These are phyloP conservation scores for Flaveria ramosissima DNA, from an alignment of 129 eudicot genomes.

Conservation along the genomic window DNA sequence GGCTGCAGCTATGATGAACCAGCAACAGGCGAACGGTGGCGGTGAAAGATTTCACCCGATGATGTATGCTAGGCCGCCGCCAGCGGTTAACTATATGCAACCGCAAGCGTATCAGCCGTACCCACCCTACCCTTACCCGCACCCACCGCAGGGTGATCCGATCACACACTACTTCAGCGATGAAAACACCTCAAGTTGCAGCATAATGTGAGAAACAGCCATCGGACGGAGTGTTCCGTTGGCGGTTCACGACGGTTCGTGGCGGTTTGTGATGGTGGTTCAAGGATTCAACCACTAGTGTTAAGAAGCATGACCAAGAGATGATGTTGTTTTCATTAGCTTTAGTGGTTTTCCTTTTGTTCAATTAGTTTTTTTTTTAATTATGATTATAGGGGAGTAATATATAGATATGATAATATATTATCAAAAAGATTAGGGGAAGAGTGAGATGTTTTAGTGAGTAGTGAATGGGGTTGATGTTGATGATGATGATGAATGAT, in stretches of 20 bases:
- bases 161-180: conserved; percentile 67
- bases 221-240: background rate
- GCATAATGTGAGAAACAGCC: conserved; percentile 55
- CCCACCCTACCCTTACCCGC: conserved; percentile 52
- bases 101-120: conserved; percentile 42
- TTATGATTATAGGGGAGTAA: conserved; percentile 47
- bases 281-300: conserved; percentile 33
- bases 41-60: conserved; percentile 89
- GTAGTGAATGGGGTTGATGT: conserved; percentile 27
- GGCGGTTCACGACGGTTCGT: conserved; percentile 10
- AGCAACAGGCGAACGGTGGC: conserved; percentile 50
- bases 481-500: conserved; percentile 1
- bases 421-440: conserved; percentile 38
- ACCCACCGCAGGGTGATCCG: conserved; percentile 63
- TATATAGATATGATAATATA: conserved; percentile 40
- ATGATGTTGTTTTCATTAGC: conserved; percentile 37
- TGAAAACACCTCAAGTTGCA: conserved; percentile 91
- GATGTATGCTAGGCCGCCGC: conserved; percentile 93
- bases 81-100: conserved; percentile 88
- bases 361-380: conserved; percentile 9
- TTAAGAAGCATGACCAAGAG: conserved; percentile 40
- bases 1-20: conserved; percentile 79
- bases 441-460: conserved; percentile 39
- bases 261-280: conserved; percentile 30
- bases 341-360: conserved; percentile 31